These are phyloP conservation scores for Quambalaria eucalypti DNA, from an alignment of 1,284 basidiomycete species.

Conservation along the genomic window DNA sequence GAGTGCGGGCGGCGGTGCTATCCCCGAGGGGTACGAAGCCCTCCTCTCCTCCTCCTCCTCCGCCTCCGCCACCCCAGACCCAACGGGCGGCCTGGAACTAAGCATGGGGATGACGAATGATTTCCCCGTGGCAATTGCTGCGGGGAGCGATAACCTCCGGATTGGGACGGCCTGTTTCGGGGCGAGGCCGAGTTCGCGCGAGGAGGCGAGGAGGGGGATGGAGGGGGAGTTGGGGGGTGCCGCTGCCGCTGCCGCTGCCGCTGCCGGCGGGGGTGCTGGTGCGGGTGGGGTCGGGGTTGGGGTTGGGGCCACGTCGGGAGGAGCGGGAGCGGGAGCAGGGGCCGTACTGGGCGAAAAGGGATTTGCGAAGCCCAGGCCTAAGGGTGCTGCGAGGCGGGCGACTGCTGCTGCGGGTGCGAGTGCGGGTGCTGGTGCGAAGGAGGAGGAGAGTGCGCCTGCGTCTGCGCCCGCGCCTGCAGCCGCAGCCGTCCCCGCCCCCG, in stretches of 20 bases:
- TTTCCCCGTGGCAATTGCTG: slow-evolving; percentile 73
- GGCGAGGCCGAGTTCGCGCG: slow-evolving; percentile 33
- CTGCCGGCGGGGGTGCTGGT: slow-evolving; percentile 34
- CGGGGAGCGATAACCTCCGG: slow-evolving; percentile 77
- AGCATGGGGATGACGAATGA: slow-evolving; percentile 99
- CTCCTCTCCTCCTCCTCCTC: not conserved
- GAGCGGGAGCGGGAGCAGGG: not conserved
- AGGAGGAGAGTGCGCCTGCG: no score
- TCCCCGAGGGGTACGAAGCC: no score
- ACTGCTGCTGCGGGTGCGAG: no score
- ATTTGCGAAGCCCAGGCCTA: not conserved
- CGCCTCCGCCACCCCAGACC: not conserved
- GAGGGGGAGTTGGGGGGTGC: slow-evolving; percentile 18
- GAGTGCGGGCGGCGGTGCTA: no score
- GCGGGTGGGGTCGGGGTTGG: slow-evolving; percentile 29
- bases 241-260: not conserved
- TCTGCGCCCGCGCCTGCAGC: no score
- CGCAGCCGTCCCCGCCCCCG: no score
- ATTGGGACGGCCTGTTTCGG: slow-evolving; percentile 92
- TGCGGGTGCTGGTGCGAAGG: no score
- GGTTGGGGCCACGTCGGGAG: slow-evolving; percentile 12
- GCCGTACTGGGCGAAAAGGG: not conserved
- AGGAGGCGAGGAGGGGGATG: slow-evolving; percentile 33
- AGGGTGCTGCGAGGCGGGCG: no score
- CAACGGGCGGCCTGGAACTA: slow-evolving; percentile 58